Base-by-base conservation (phyloP, 495 filamentous ascomycete genomes). In the Penicillium bovifimosum region DNA sequence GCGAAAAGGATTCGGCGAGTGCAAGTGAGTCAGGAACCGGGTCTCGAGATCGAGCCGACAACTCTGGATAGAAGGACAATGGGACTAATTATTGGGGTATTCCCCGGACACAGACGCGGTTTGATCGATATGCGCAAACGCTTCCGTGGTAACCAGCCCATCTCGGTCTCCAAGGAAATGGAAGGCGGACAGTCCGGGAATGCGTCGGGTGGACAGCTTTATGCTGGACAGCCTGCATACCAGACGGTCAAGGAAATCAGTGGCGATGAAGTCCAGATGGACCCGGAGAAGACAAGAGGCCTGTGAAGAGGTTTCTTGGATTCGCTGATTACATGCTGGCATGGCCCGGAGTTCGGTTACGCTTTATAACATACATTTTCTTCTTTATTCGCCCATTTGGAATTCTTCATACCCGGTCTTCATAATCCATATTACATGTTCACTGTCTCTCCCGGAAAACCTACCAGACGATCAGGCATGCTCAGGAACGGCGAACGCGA, bases 41-140 rank as follows among this genome's bases (percentile, higher is more conserved):
- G 14, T 6, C 24, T 17, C n/a, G 47, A 41, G 18, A 10, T n/a
- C n/a, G 26, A 24, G 36, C 7, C 13, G 13, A 20, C 5, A 4
- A 31, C 11, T n/a, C 1, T 14, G 7, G 0, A 17, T 28, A n/a
- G 10, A 32, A 27, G 39, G 7, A 17, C 8, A 31, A 42, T 13
- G 11, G 11, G 8, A 10, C 48, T 50, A 34, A 50, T 24, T 0
- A 9, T n/a, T 42, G 48, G 0, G 3, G 0, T n/a, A 17, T 8
- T 32, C 5, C 9, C 28, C 34, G 29, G 29, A 6, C 6, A 42
- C 8, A 80, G 77, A 63, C 86, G 91, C 49, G 93, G 95, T 44
- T 82, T 95, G 84, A 82, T 97, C 62, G 93, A 98, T 72, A 98
- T 98, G 95, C 86, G 95, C 64, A 98, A 98, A 71, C 86, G 95